These are phyloP conservation scores for Scheffersomyces ergatensis DNA, from an alignment of 805 yeast genomes.

Conservation along the genomic window DNA sequence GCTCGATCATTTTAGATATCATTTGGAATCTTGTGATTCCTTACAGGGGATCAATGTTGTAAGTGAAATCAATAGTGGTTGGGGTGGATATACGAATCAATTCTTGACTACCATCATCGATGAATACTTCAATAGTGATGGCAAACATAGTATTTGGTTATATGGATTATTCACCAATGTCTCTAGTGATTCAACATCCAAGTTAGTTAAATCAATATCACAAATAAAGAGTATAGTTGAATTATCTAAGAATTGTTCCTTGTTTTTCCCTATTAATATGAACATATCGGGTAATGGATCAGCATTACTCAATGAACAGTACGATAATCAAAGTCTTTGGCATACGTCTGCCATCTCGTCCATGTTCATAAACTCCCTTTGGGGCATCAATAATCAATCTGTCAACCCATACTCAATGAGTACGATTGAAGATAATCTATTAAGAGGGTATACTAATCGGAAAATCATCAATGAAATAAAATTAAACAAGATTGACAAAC, in stretches of 20 bases:
- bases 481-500: constrained; percentile 3
- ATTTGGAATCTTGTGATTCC: constrained; percentile 73
- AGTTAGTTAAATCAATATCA: constrained; percentile 19
- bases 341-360: constrained; percentile 15
- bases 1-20: constrained; percentile 56
- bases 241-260: constrained; percentile 46
- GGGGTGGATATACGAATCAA: constrained; percentile 75
- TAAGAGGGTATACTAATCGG: constrained; percentile 42
- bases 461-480: constrained; percentile 45
- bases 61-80: constrained; percentile 71
- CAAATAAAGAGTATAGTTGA: constrained; percentile 47
- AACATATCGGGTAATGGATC: constrained; percentile 4
- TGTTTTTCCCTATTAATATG: constrained; percentile 54
- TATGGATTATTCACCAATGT: constrained; percentile 19
- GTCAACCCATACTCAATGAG: constrained; percentile 35
- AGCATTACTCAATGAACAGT: constrained; percentile 3
- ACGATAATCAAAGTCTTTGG: constrained; percentile 15
- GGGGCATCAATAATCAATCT: constrained; percentile 39
- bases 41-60: constrained; percentile 68
- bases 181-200: constrained; percentile 1
- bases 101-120: constrained; percentile 60
- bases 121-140: constrained; percentile 51
- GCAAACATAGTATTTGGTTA: constrained; percentile 36
- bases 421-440: constrained; percentile 39
- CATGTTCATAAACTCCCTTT: constrained; percentile 30